phyloP scores from a whole-genome alignment of 2,329 filamentous ascomycete species.

The Penicillium aurantiogriseum region DNA sequence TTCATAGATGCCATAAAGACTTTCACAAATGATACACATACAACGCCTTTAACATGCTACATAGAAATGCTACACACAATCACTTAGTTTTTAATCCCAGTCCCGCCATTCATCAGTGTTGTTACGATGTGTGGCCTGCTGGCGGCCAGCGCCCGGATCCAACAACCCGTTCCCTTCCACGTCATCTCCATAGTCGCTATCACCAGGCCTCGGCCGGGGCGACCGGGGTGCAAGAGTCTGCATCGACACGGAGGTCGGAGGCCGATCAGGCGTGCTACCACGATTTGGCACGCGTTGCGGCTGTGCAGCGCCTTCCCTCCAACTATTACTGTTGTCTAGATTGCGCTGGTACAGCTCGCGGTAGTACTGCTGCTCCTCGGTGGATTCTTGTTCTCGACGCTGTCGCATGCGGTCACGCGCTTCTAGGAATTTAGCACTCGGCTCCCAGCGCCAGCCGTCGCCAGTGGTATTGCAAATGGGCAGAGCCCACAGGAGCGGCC shows the following conservation, averaged over 20 bases:
- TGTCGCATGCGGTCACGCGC: conserved; percentile 46
- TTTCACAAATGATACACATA: conserved; percentile 5
- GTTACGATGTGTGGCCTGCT: conserved; percentile 10
- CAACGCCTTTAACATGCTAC: conserved; percentile 4
- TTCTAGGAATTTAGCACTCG: conserved; percentile 73
- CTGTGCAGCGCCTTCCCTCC: conserved; percentile 23
- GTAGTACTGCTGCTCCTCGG: conserved; percentile 34
- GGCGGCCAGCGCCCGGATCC: conserved; percentile 17
- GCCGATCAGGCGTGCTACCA: conserved; percentile 30
- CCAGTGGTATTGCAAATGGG: conserved; percentile 83
- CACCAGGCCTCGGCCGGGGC: conserved; percentile 36
- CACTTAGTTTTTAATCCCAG: conserved; percentile 37
- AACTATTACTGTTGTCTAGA: conserved; percentile 31
- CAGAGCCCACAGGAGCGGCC: conserved; percentile 70
- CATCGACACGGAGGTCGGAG: conserved; percentile 44
- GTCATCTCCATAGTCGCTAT: conserved; percentile 36
- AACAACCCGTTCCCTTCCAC: conserved; percentile 24
- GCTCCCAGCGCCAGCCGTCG: conserved; percentile 93
- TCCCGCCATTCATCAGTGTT: conserved; percentile 41
- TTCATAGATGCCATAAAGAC: background rate
- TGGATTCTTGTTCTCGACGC: conserved; percentile 31
- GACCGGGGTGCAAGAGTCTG: conserved; percentile 43
- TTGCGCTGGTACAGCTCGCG: conserved; percentile 38
- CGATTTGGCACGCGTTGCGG: conserved; percentile 22
- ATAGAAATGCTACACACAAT: conserved; percentile 16